Percentiles rank a stretch among this genome's conserved stretches.
Conservation (phyloP, 192 early-diverging fungal species). For the Rhizophlyctis rosea region DNA sequence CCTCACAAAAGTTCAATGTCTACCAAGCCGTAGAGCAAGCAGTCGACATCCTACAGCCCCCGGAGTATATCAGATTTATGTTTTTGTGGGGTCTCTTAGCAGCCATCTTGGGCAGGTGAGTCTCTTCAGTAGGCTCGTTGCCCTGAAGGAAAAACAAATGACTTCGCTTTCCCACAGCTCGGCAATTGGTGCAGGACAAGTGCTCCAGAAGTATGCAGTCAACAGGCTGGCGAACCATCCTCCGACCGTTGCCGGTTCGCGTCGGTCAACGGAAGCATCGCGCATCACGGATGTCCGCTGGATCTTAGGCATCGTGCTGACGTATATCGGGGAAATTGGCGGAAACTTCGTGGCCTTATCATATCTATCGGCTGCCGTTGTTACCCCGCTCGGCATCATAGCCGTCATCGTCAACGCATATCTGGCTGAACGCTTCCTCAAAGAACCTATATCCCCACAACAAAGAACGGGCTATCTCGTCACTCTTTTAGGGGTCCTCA, state of each 20-base stretch:
- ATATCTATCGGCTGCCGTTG: slow-evolving; percentile 29
- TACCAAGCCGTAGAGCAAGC: no score
- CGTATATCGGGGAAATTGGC: slow-evolving; percentile 30
- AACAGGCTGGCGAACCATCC: slow-evolving; percentile 18
- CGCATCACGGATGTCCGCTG: slow-evolving; percentile 13
- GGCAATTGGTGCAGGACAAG: slow-evolving; percentile 32
- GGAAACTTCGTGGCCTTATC: slow-evolving; percentile 28
- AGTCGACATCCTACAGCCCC: no score
- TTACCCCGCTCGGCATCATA: slow-evolving; percentile 34
- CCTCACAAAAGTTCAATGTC: no score
- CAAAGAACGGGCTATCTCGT: slow-evolving; percentile 25
- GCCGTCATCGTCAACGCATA: slow-evolving; percentile 24
- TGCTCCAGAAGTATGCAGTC: slow-evolving; percentile 33
- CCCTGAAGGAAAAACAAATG: neutral
- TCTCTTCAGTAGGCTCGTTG: neutral
- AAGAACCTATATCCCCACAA: slow-evolving; percentile 9
- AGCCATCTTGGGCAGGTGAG: slow-evolving; percentile 9
- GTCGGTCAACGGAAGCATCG: neutral
- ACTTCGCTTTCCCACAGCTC: slow-evolving; percentile 2
- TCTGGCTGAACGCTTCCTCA: slow-evolving; percentile 19
- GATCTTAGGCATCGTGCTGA: slow-evolving; percentile 23
- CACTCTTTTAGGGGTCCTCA: slow-evolving; percentile 18
- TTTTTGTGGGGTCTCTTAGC: slow-evolving; percentile 1
- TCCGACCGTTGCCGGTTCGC: neutral
- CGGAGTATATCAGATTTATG: no score